Base-by-base conservation (phyloP, 441 rosid species). In the Melastoma candidum region DNA sequence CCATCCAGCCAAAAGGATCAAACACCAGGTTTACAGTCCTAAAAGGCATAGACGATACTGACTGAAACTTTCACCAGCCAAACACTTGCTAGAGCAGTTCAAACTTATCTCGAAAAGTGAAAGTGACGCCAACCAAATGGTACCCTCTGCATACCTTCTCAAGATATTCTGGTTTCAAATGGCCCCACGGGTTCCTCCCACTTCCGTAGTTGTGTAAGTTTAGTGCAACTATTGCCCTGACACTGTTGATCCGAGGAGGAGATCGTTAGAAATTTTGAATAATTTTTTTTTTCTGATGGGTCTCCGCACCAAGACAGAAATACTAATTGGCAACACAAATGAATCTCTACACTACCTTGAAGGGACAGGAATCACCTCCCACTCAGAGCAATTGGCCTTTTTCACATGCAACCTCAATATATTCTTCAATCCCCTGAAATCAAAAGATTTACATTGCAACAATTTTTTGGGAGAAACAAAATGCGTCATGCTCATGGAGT, bases 131-230 rank as follows among this genome's bases (percentile, higher is more conserved):
- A 60, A 24, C 12, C 44, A 46, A 44, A 53, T 45, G 52, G 11
- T 44, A 67, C 7, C 47, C 13, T 54, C 22, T 45, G n/a, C 26
- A 12, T 72, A 93, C 99, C 74, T 89, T 93, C 57, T 86, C 87
- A 74, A 93, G 64, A 72, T 93, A 93, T 12, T 77, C 80, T 43
- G 82, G 93, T 55, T 72, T 80, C 57, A 87, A 82, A 60, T 66
- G 73, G 25, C 97, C 99, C 99, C 97, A 93, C 2, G 99, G 99
- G 54, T 81, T 76, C 71, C 98, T 81, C 60, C 99, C 99, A 71
- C 97, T 89, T 49, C 83, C 99, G 59, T 93, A 89, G 64, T 68
- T 93, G 64, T 81, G 78, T 72, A 93, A 93, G 77, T 92, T 88
- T 67, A 92, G 70, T 58, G 81, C 87, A 61, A 92, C 94, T 39